Conservation (phyloP, 768 basidiomycete species). For the Cystobasidium onofrii region DNA sequence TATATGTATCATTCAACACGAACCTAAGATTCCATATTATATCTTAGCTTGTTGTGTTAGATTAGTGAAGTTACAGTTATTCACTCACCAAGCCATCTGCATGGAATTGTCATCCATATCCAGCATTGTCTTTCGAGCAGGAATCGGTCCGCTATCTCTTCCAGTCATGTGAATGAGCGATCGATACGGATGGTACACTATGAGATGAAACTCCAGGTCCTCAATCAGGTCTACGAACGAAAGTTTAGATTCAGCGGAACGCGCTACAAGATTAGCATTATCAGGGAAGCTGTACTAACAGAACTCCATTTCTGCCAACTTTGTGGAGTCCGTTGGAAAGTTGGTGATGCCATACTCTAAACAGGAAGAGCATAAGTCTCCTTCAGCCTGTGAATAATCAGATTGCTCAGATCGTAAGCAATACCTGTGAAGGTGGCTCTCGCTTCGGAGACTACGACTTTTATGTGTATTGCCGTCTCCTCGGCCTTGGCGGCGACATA, state of each 20-base stretch:
- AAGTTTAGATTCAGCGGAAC: too few relatives aligned
- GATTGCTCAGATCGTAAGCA: neutral
- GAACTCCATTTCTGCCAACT: constrained; percentile 98
- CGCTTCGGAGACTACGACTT: constrained; percentile 77
- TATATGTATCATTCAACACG: constrained; percentile 90
- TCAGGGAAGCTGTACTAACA: constrained; percentile 48
- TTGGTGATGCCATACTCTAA: constrained; percentile 61
- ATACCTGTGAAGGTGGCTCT: constrained; percentile 62
- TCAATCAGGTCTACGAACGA: constrained; percentile 58
- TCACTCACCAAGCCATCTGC: constrained; percentile 78
- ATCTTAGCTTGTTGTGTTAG: neutral
- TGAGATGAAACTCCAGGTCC: constrained; percentile 88
- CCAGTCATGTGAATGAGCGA: constrained; percentile 57
- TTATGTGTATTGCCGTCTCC: constrained; percentile 89
- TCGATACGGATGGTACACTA: constrained; percentile 90
- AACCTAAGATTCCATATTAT: constrained; percentile 57
- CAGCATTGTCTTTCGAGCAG: constrained; percentile 47
- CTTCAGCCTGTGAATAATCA: neutral
- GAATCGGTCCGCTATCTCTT: constrained; percentile 38
- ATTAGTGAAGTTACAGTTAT: neutral
- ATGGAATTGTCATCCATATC: constrained; percentile 61
- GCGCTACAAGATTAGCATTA: too few relatives aligned
- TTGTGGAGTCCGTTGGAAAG: constrained; percentile 81
- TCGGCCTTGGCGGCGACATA: constrained; percentile 97
- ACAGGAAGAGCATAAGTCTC: neutral